Conservation (phyloP, 768 basidiomycete genomes). For the Suillus bovinus region DNA sequence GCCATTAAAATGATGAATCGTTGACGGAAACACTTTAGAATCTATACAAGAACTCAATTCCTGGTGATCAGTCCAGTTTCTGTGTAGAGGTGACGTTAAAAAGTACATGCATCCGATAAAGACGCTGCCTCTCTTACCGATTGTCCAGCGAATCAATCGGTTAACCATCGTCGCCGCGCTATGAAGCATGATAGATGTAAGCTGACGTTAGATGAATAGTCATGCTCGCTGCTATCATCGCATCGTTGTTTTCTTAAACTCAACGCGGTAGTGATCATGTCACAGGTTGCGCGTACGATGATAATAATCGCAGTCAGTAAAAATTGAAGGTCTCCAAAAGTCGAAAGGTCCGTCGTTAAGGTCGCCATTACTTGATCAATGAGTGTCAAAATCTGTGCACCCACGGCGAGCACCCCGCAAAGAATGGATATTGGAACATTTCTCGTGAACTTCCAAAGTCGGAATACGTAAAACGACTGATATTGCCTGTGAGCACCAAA, state of each 20-base stretch:
- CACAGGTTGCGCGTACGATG: slow-evolving; percentile 1
- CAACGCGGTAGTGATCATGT: slow-evolving; percentile 3
- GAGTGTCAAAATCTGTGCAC: not conserved
- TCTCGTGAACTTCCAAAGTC: slow-evolving; percentile 4
- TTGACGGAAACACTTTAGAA: not conserved
- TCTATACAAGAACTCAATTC: not conserved
- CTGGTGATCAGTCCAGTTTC: not conserved
- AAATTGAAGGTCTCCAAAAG: not conserved
- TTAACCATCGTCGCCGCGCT: not conserved
- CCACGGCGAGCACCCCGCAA: not conserved
- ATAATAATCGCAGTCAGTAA: not conserved
- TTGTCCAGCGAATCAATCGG: not conserved
- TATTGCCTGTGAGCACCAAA: not conserved
- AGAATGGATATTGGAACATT: not conserved
- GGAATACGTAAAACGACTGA: slow-evolving; percentile 6
- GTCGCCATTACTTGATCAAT: not conserved
- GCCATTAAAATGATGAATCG: not conserved
- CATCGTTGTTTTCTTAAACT: not conserved
- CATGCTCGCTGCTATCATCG: not conserved
- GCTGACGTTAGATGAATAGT: not conserved
- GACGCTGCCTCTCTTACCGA: not conserved
- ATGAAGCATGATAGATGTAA: not conserved
- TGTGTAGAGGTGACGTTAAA: not conserved
- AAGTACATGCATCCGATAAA: not conserved
- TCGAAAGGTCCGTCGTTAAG: not conserved